Evolutionary conservation across 2,329 filamentous ascomycete species (phyloP), one percentile per base, ranked within the genome.

Genomic region (Aspergillus uvarum): DNA sequence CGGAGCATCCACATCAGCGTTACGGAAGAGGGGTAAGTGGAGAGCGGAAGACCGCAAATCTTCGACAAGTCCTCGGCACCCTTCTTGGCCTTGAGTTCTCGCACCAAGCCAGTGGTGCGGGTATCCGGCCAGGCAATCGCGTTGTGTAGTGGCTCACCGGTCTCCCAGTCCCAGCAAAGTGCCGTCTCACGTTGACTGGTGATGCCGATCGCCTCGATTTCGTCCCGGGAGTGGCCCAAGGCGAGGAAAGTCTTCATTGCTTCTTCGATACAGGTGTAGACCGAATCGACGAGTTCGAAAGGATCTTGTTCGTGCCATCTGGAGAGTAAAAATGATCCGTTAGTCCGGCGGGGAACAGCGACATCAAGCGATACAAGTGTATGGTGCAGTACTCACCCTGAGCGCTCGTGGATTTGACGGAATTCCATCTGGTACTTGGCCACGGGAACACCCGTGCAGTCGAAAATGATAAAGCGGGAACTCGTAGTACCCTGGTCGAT

Each of bases 261-360:
- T 64, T 86, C 85, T 67, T 92, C 88, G 67, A 96, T 92, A 76
- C 92, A 96, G 63, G 83, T 83, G 70, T 91, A 85, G 32, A 94
- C 91, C 1, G 91, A 89, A 56, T 81, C 79, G 50, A 96, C 81
- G 56, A 96, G 85, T 71, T 92, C 90, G 54, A 85, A 78, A 4
- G 92, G 91, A 69, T 96, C 89, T 72, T 96, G 92, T 74, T 96
- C 92, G 75, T 96, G 91, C 91, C 91, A 96, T 76, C 90, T 92
- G 72, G 47, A 58, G 58, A 8, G 35, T 42, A 32, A 10, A 22
- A 21, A 47, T 29, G 19, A 31, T 44, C 16, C 6, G 38, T 44
- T 44, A 44, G 38, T 14, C 5, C 38, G 50, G 19, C 14, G 44
- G 55, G 26, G 38, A 12, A 32, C 11, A 48, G 16, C 31, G 47